Percentiles rank a stretch among this genome's conserved stretches.
phyloP scores from a whole-genome alignment of 768 basidiomycete genomes.

The Rhizopogon salebrosus region DNA sequence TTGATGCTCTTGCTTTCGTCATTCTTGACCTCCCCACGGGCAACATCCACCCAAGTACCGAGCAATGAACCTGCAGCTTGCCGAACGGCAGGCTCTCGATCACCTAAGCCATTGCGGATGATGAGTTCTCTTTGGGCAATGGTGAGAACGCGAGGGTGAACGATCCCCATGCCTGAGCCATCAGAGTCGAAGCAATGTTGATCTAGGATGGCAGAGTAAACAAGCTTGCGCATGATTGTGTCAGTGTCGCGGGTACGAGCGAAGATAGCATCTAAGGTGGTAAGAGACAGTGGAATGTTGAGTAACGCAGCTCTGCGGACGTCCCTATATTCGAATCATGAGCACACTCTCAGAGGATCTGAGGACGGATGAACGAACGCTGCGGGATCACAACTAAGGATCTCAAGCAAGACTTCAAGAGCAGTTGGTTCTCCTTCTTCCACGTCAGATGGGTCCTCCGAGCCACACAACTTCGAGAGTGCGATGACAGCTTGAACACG shows the following conservation, averaged over 20 bases:
- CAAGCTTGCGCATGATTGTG: slow-evolving; percentile 61
- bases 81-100: slow-evolving; percentile 73
- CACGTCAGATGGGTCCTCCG: slow-evolving; percentile 58
- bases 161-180: slow-evolving; percentile 40
- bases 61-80: slow-evolving; percentile 69
- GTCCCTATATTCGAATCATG: slow-evolving; percentile 45
- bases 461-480: slow-evolving; percentile 68
- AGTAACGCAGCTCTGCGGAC: slow-evolving; percentile 78
- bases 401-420: slow-evolving; percentile 59
- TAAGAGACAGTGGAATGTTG: slow-evolving; percentile 55
- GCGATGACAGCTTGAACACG: slow-evolving; percentile 78
- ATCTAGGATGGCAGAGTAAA: slow-evolving; percentile 59
- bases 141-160: slow-evolving; percentile 61
- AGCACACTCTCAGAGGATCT: not conserved
- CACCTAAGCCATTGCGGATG: slow-evolving; percentile 78
- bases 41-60: slow-evolving; percentile 68
- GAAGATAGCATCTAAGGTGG: slow-evolving; percentile 63
- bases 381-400: slow-evolving; percentile 67
- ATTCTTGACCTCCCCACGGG: slow-evolving; percentile 36
- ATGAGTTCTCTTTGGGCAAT: slow-evolving; percentile 74
- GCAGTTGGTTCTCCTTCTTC: slow-evolving; percentile 43
- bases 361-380: slow-evolving; percentile 37
- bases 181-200: slow-evolving; percentile 31
- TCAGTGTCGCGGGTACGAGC: slow-evolving; percentile 80
- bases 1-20: slow-evolving; percentile 27